Conservation (phyloP, 2,329 filamentous ascomycete species). For the Colletotrichum sansevieriae region DNA sequence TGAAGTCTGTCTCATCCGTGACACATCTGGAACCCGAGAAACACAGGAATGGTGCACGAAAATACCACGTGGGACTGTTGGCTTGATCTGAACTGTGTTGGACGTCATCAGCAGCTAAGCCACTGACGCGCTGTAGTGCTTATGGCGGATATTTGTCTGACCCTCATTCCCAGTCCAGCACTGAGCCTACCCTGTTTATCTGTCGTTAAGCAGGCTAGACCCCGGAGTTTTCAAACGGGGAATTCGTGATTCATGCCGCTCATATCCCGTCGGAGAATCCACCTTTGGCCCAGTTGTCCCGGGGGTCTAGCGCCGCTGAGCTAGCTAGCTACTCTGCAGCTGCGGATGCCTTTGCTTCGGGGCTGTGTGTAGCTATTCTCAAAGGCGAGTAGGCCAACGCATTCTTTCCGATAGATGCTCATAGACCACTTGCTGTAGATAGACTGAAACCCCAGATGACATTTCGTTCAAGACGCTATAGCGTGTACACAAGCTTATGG, state of each 20-base stretch:
- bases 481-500: no score
- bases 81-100: background rate
- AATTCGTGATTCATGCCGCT: no score
- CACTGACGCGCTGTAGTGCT: background rate
- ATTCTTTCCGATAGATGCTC: no score
- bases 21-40: background rate
- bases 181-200: no score
- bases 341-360: background rate
- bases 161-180: no score
- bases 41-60: background rate
- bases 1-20: no score
- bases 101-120: conserved; percentile 1
- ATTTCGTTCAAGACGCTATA: no score
- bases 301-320: background rate
- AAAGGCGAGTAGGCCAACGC: background rate
- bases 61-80: background rate
- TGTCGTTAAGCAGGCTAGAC: no score
- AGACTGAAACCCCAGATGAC: background rate
- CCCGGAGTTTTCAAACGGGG: no score
- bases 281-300: no score
- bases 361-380: background rate
- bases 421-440: background rate
- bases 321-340: background rate
- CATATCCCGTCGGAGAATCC: no score
- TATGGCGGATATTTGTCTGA: no score